Evolutionary conservation across 495 filamentous ascomycete genomes (phyloP).

Genomic region (Glonium stellatum): DNA sequence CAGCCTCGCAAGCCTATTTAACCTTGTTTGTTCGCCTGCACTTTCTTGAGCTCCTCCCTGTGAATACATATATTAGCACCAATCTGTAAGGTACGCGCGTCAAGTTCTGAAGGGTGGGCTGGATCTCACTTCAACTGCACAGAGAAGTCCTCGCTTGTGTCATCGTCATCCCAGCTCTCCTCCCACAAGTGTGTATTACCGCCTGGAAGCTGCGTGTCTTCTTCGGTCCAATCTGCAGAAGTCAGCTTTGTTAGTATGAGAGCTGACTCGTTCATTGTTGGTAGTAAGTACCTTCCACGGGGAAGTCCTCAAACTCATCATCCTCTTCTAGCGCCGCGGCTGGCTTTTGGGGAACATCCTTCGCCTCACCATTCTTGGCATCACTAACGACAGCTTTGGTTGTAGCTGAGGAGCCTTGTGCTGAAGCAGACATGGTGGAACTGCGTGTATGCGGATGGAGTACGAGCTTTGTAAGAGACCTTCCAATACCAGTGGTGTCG

Average conservation of each 20-base stretch:
- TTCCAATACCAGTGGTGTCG: no score
- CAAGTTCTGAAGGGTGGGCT: neutral
- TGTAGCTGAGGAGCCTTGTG: conserved; percentile 27
- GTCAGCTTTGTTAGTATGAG: neutral
- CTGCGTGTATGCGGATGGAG: neutral
- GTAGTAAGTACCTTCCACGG: conserved; percentile 71
- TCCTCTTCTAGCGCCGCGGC: conserved; percentile 81
- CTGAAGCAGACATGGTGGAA: conserved; percentile 37
- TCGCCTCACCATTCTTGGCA: conserved; percentile 39
- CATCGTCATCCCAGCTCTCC: conserved; percentile 99
- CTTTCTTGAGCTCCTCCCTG: conserved; percentile 95
- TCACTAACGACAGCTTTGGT: conserved; percentile 30
- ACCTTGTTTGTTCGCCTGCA: conserved; percentile 61
- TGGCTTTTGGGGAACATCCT: conserved; percentile 46
- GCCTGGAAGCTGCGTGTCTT: conserved; percentile 72
- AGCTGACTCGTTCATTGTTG: neutral
- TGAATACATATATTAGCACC: neutral
- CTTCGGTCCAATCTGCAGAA: conserved; percentile 71
- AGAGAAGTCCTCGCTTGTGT: conserved; percentile 93
- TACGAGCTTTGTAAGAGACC: neutral
- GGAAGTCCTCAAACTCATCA: conserved; percentile 99
- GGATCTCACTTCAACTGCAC: conserved; percentile 80
- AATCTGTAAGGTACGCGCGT: no score
- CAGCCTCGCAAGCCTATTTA: neutral
- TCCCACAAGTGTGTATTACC: conserved; percentile 86